Evolutionary conservation across 768 basidiomycete genomes (phyloP), one percentile per base, ranked within the genome.

Genomic region (Podaxis sp.): DNA sequence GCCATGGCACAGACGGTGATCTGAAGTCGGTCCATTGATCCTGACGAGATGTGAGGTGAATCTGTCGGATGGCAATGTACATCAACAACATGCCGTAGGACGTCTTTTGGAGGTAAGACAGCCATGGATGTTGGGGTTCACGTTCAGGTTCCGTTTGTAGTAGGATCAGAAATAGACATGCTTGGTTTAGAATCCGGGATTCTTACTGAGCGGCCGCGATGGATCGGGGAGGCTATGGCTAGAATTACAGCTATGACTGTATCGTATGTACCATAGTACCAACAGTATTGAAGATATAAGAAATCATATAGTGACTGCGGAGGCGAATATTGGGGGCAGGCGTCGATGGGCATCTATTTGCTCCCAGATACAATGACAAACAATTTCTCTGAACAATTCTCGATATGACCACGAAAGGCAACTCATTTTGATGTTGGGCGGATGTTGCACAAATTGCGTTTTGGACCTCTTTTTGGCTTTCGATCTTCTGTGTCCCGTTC

Each of bases 51-150:
- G 0, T 69, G 68, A 1, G 72, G 74, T 9, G 89, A 83, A 73
- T 96, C 95, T 3, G 92, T 95, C 2, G 96, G 95, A 75, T 98
- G 96, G 74, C 93, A 96, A 67, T 98, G 96, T 0, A 88, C 92
- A 71, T 97, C 96, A 59, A 88, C 82, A 61, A 98, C 77, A 68
- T 92, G 92, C 22, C 74, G 76, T 19, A 92, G 77, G 51, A 94
- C 81, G 54, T 71, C 68, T 56, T 68, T 64, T n/a, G 78, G 75
- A 54, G 75, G 61, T 54, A 61, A 40, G 59, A 65, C 63, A 17
- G 62, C 6, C 61, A 66, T 67, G 15, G 40, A 12, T 2, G 38
- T 7, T 52, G 12, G 36, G 39, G 24, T 52, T 52, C 15, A 15
- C 19, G 13, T 19, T n/a, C 8, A n/a, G 8, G 7, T 6, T 3